These are phyloP conservation scores for Beauveria varroae DNA, from an alignment of 2,329 filamentous ascomycete species.

Conservation along the genomic window DNA sequence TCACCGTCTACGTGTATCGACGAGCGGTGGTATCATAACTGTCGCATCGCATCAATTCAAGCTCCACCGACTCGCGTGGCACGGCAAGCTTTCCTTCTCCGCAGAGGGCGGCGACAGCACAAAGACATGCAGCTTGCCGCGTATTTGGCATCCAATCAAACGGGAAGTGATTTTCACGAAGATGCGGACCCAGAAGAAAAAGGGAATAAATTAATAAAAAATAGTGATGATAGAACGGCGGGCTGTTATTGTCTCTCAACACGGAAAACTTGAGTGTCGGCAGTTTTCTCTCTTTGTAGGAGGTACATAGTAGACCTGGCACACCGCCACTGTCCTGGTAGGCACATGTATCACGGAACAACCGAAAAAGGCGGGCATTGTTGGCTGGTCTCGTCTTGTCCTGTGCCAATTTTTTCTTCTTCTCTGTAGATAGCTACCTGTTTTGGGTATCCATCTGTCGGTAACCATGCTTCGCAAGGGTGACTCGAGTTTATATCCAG, in stretches of 20 bases:
- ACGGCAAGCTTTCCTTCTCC: neutral
- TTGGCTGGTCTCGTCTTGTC: neutral
- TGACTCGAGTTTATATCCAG: neutral
- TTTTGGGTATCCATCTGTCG: neutral
- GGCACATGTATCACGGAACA: neutral
- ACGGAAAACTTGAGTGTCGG: neutral
- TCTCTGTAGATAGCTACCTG: neutral
- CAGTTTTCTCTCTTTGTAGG: neutral
- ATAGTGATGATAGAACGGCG: neutral
- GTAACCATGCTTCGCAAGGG: neutral
- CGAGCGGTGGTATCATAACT: too few species aligned
- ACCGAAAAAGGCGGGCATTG: neutral
- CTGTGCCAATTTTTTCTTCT: neutral
- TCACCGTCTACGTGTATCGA: too few species aligned
- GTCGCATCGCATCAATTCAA: neutral
- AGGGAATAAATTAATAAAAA: neutral
- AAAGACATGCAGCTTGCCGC: neutral
- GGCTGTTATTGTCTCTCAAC: neutral
- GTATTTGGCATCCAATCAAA: neutral
- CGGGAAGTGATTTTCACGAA: neutral
- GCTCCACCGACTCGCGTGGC: conserved; percentile 4
- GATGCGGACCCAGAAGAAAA: neutral
- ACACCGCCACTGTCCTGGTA: conserved; percentile 3
- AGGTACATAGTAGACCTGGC: neutral
- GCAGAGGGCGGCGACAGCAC: neutral